Evolutionary conservation across 805 yeast species (phyloP).

Genomic region (Ogataea dorogensis): DNA sequence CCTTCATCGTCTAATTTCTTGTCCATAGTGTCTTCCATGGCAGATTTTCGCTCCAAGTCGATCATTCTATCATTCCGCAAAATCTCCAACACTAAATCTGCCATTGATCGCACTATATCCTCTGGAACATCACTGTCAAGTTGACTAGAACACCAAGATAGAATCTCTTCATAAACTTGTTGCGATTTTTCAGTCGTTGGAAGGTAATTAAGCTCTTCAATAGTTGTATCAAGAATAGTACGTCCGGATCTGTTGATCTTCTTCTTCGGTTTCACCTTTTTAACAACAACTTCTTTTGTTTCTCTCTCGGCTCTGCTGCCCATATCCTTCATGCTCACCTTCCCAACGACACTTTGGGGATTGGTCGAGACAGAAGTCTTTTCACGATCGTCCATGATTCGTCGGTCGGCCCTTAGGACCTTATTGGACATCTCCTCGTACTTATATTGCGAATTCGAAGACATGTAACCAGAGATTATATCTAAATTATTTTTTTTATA

Average conservation of each 20-base stretch:
- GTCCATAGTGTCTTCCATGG: constrained; percentile 51
- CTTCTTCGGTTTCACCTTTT: constrained; percentile 11
- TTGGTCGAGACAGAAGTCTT: constrained; percentile 52
- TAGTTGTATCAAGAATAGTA: constrained; percentile 34
- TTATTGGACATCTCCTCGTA: constrained; percentile 77
- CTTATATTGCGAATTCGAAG: constrained; percentile 39
- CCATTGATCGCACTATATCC: constrained; percentile 66
- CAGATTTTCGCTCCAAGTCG: constrained; percentile 45
- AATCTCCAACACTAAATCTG: constrained; percentile 60
- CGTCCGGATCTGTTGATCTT: constrained; percentile 13
- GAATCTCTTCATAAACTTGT: constrained; percentile 52
- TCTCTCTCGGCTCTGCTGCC: constrained; percentile 36
- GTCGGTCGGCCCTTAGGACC: constrained; percentile 59
- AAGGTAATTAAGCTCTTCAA: constrained; percentile 56
- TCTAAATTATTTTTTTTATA: constrained; percentile 2
- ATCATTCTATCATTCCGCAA: constrained; percentile 46
- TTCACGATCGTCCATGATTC: constrained; percentile 42
- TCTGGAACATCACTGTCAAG: constrained; percentile 75
- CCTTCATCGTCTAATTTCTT: constrained; percentile 39
- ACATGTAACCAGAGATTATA: constrained; percentile 5
- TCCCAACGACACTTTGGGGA: constrained; percentile 74
- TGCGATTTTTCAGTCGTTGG: constrained; percentile 59
- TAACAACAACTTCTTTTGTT: constrained; percentile 2
- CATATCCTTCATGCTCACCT: constrained; percentile 65
- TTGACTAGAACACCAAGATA: constrained; percentile 54